A percentile compares a stretch with the other conserved stretches of the same genome.
These are phyloP conservation scores for Suhomyces taliae DNA, from an alignment of 1,139 yeast genomes.

Conservation along the genomic window DNA sequence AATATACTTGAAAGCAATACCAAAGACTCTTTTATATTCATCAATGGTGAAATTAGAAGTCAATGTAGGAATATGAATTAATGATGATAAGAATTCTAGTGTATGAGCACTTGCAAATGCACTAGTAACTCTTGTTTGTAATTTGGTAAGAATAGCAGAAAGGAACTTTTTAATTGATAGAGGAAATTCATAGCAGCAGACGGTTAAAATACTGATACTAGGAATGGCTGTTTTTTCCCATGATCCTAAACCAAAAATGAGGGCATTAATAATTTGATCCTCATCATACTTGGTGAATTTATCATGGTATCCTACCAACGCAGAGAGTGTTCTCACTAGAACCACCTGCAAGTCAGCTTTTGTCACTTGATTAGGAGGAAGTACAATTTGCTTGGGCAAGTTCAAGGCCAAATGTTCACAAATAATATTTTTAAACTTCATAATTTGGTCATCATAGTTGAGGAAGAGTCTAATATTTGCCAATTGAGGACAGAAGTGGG, in stretches of 20 bases:
- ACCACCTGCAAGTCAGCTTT: conserved; percentile 70
- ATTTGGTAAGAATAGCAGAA: conserved; percentile 61
- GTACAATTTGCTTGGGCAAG: conserved; percentile 43
- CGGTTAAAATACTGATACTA: conserved; percentile 70
- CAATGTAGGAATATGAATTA: conserved; percentile 65
- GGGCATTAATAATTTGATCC: conserved; percentile 66
- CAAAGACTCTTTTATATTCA: conserved; percentile 79
- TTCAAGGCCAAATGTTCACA: conserved; percentile 62
- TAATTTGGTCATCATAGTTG: conserved; percentile 45
- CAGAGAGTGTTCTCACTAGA: conserved; percentile 61
- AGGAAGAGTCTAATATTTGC: conserved; percentile 59
- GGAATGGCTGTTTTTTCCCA: conserved; percentile 83
- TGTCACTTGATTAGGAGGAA: conserved; percentile 45
- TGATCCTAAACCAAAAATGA: conserved; percentile 64
- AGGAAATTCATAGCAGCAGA: conserved; percentile 82
- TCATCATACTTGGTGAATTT: conserved; percentile 61
- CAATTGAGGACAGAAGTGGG: conserved; percentile 72
- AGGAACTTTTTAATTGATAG: conserved; percentile 67
- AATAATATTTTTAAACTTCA: conserved; percentile 46
- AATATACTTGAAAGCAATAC: conserved; percentile 77
- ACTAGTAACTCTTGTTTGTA: conserved; percentile 75
- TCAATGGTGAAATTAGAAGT: conserved; percentile 74
- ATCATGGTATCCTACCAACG: conserved; percentile 66
- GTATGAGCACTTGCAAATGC: conserved; percentile 72
- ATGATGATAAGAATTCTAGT: conserved; percentile 67